Evolutionary conservation across 352 stramenopile genomes (phyloP).

Genomic region (Peronospora farinosa): DNA sequence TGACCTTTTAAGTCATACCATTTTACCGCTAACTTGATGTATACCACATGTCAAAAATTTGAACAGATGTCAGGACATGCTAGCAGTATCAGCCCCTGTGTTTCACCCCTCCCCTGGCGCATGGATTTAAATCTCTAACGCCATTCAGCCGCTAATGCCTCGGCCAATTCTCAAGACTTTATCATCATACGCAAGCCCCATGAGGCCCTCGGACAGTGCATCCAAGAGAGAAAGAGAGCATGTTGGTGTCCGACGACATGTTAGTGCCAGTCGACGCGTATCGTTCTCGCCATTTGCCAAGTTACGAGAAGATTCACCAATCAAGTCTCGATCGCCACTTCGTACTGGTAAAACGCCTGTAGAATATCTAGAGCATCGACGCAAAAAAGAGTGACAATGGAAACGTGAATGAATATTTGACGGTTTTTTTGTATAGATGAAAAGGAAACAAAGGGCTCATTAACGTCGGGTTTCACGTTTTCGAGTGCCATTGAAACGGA

Average conservation of each 20-base stretch:
- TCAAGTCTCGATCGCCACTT: conserved; percentile 2
- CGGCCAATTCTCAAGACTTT: conserved; percentile 64
- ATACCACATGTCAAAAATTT: too few species aligned
- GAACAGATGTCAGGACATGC: too few species aligned
- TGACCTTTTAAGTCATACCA: too few species aligned
- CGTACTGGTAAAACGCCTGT: conserved; percentile 17
- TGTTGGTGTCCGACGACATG: conserved; percentile 26
- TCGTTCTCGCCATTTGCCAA: conserved; percentile 78
- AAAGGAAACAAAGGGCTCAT: conserved; percentile 13
- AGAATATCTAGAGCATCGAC: not conserved
- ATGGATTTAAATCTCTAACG: too few species aligned
- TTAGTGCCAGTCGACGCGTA: conserved; percentile 36
- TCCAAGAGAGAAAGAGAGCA: conserved; percentile 16
- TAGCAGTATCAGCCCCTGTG: too few species aligned
- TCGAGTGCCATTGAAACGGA: conserved; percentile 27
- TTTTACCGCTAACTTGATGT: too few species aligned
- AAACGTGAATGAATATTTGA: not conserved
- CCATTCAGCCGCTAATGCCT: conserved; percentile 18
- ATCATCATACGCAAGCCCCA: conserved; percentile 28
- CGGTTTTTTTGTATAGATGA: conserved; percentile 11
- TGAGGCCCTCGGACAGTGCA: conserved; percentile 8
- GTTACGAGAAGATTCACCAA: conserved; percentile 21
- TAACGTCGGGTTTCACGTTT: conserved; percentile 38
- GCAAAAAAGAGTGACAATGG: not conserved
- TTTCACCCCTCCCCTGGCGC: not conserved